These are phyloP conservation scores for Lentinula guzmanii DNA, from an alignment of 768 basidiomycete genomes.

Conservation along the genomic window DNA sequence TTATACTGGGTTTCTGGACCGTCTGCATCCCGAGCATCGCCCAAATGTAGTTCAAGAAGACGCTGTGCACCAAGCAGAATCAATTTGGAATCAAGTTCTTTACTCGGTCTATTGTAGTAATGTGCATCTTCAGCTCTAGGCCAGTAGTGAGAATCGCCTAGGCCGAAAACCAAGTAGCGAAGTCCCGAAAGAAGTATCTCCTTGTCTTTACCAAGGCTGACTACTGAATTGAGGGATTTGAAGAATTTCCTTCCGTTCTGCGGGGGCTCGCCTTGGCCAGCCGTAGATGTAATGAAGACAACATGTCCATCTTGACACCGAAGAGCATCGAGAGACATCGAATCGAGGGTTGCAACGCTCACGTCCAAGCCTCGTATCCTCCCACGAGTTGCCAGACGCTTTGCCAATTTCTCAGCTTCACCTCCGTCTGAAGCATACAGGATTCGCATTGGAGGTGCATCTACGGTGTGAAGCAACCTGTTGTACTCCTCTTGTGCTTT, in stretches of 20 bases:
- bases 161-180: conserved; percentile 81
- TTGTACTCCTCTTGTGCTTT: conserved; percentile 82
- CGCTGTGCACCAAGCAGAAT: conserved; percentile 76
- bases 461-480: conserved; percentile 74
- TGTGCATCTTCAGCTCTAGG: conserved; percentile 94
- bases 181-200: conserved; percentile 49
- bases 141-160: conserved; percentile 99
- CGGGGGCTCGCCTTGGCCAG: conserved; percentile 96
- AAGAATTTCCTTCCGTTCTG: conserved; percentile 91
- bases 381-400: conserved; percentile 54
- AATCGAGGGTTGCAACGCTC: conserved; percentile 83
- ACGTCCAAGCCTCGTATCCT: conserved; percentile 61
- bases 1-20: conserved; percentile 96
- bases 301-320: conserved; percentile 65
- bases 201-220: conserved; percentile 45
- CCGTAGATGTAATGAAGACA: conserved; percentile 83
- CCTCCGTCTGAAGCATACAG: conserved; percentile 97
- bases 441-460: conserved; percentile 83
- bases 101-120: conserved; percentile 97
- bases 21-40: conserved; percentile 96
- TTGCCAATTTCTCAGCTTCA: conserved; percentile 90
- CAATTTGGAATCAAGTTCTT: conserved; percentile 80
- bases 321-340: conserved; percentile 68
- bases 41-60: conserved; percentile 72
- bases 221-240: conserved; percentile 74